phyloP scores from a whole-genome alignment of 2,329 filamentous ascomycete genomes.

The Colletotrichum sansevieriae region DNA sequence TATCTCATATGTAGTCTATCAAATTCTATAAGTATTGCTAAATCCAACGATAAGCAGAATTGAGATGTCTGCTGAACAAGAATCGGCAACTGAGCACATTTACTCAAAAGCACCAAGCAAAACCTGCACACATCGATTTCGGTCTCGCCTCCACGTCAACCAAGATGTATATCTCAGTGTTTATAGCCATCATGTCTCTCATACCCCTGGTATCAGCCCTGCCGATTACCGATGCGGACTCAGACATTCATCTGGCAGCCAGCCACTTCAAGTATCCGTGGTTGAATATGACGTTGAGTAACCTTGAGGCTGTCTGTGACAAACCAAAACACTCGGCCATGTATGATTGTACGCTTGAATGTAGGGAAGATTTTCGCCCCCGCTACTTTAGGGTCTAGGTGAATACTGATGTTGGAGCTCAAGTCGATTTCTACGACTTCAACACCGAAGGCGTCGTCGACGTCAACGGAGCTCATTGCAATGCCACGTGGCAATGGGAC shows the following conservation, averaged over 20 bases:
- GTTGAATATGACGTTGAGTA: slow-evolving; percentile 37
- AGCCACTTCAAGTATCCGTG: slow-evolving; percentile 36
- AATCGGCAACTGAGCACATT: too few relatives aligned
- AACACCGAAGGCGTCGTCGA: slow-evolving; percentile 41
- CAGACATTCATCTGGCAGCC: slow-evolving; percentile 1
- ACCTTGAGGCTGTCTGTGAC: slow-evolving; percentile 32
- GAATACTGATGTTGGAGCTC: neutral
- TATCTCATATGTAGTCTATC: neutral
- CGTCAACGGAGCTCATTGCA: slow-evolving; percentile 42
- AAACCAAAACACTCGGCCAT: neutral
- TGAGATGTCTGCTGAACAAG: too few relatives aligned
- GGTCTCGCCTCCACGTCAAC: neutral
- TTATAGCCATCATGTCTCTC: slow-evolving; percentile 6
- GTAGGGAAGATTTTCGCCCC: slow-evolving; percentile 11
- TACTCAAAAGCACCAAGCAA: neutral
- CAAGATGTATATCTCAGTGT: slow-evolving; percentile 9
- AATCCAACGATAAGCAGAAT: too few relatives aligned
- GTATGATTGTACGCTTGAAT: slow-evolving; percentile 36
- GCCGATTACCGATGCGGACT: neutral
- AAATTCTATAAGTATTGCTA: slow-evolving; percentile 1
- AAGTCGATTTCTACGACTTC: slow-evolving; percentile 42
- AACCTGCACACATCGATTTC: neutral
- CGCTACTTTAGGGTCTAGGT: too few relatives aligned
- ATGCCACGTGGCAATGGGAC: slow-evolving; percentile 45
- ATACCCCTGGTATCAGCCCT: slow-evolving; percentile 16